Percentiles rank a stretch among this genome's conserved stretches.
These are phyloP conservation scores for Trichoderma sp. DNA, from an alignment of 2,329 filamentous ascomycete species.

Conservation along the genomic window DNA sequence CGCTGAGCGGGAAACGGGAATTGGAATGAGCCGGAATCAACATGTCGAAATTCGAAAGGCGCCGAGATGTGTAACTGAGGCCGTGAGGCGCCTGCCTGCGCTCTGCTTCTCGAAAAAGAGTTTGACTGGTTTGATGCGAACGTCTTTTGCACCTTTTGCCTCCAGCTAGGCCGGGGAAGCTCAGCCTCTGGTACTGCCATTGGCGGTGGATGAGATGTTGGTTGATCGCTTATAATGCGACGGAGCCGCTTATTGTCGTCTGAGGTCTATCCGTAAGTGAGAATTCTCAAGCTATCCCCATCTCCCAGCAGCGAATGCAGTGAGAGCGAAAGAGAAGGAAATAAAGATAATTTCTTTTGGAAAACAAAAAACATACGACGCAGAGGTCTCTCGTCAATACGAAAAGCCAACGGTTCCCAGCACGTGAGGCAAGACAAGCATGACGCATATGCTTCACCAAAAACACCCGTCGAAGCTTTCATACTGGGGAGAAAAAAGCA, in stretches of 20 bases:
- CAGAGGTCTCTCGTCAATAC: conserved; percentile 39
- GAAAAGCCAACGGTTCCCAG: conserved; percentile 41
- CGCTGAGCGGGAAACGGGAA: conserved; percentile 27
- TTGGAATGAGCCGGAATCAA: conserved; percentile 48
- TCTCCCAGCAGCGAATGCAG: conserved; percentile 24
- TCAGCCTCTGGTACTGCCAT: conserved; percentile 27
- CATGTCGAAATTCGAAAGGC: conserved; percentile 59
- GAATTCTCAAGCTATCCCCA: conserved; percentile 28
- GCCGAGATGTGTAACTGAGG: conserved; percentile 57
- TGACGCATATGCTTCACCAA: conserved; percentile 42
- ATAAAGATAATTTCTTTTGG: conserved; percentile 20
- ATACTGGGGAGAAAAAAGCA: conserved; percentile 32
- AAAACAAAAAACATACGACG: conserved; percentile 36
- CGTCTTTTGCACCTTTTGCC: conserved; percentile 24
- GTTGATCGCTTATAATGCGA: conserved; percentile 31
- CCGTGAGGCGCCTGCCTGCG: conserved; percentile 44
- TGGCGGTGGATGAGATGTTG: conserved; percentile 29
- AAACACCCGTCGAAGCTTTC: conserved; percentile 42
- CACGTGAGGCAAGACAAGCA: conserved; percentile 49
- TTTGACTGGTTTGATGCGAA: conserved; percentile 38
- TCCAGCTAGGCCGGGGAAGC: conserved; percentile 23
- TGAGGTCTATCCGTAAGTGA: conserved; percentile 31
- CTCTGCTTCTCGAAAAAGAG: conserved; percentile 46
- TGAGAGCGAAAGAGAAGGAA: not conserved
- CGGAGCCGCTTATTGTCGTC: conserved; percentile 31